Evolutionary conservation across 768 basidiomycete species (phyloP), one percentile per base, ranked within the genome.

Genomic region (Tremella mesenterica): DNA sequence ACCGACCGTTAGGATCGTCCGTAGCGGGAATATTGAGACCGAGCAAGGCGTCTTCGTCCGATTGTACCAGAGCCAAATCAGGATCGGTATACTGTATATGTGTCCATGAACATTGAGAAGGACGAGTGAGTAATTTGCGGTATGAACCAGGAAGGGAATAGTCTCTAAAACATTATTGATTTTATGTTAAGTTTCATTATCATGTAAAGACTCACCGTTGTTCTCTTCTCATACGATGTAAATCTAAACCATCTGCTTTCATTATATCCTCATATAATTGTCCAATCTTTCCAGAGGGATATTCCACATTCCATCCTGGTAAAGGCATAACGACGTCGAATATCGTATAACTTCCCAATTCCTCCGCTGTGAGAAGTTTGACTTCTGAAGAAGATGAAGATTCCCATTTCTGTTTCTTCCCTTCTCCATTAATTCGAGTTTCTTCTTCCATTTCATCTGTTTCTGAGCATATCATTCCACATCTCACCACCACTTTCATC

Each of bases 261-360:
- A 99, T 78, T 68, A 87, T 90, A 65, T 86, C 81, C 56, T 78
- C 79, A 72, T 93, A 96, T 47, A 82, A 79, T 61, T 92, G 85
- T 23, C 91, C 89, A n/a, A 96, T 80, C 18, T 77, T 62, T 12
- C 91, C 91, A 3, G 84, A 86, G 0, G 95, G 95, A 71, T 88
- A 96, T 29, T 85, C 85, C 18, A 97, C 88, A 65, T 93, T 88
- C 59, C 83, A 89, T 3, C 95, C 95, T 26, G 95, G 92, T 18
- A 97, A 76, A n/a, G 95, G 92, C 84, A 97, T 88, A 57, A 97
- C 81, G 52, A 97, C 86, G 73, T 99, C 93, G 65, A 89, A 88
- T 57, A 97, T 88, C 14, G 83, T 81, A 74, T 91, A 85, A 52
- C 85, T 82, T 64, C 45, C 45, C 43, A 90, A 72, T 69, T 96